These are phyloP conservation scores for Suillus cothurnatus DNA, from an alignment of 768 basidiomycete genomes.

Conservation along the genomic window DNA sequence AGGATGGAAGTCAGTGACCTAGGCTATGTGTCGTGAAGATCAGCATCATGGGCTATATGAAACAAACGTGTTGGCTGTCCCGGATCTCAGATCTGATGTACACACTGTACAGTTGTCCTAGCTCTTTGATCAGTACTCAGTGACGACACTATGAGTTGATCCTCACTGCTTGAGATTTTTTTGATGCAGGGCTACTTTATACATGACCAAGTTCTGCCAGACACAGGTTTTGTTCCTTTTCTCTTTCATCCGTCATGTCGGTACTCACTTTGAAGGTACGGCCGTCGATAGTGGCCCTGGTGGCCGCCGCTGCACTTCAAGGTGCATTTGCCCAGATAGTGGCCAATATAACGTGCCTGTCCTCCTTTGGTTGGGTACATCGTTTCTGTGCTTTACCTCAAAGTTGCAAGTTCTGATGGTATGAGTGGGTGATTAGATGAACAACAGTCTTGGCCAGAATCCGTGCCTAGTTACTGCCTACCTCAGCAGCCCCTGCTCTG, in stretches of 20 bases:
- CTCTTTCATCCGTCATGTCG: background rate
- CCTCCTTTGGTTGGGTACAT: conserved; percentile 2
- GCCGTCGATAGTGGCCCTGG: background rate
- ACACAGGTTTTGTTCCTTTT: background rate
- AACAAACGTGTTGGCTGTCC: too few relatives aligned
- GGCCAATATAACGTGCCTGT: background rate
- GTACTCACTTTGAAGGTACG: background rate
- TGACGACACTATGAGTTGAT: too few relatives aligned
- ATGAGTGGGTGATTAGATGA: conserved; percentile 23
- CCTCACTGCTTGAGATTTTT: too few relatives aligned
- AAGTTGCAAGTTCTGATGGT: background rate
- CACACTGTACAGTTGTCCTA: too few relatives aligned
- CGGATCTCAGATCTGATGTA: too few relatives aligned
- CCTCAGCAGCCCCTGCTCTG: conserved; percentile 43
- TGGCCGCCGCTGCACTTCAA: background rate
- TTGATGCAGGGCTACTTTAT: too few relatives aligned
- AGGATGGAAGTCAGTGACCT: too few relatives aligned
- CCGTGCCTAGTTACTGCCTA: conserved; percentile 49
- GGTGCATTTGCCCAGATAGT: background rate
- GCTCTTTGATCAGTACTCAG: too few relatives aligned
- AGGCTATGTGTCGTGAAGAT: too few relatives aligned
- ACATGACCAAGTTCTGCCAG: background rate
- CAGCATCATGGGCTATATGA: too few relatives aligned
- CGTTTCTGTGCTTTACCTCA: background rate
- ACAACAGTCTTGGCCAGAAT: conserved; percentile 47